Evolutionary conservation across 208 protist species (phyloP), one percentile per base, ranked within the genome.

Genomic region (Crithidia sp.): DNA sequence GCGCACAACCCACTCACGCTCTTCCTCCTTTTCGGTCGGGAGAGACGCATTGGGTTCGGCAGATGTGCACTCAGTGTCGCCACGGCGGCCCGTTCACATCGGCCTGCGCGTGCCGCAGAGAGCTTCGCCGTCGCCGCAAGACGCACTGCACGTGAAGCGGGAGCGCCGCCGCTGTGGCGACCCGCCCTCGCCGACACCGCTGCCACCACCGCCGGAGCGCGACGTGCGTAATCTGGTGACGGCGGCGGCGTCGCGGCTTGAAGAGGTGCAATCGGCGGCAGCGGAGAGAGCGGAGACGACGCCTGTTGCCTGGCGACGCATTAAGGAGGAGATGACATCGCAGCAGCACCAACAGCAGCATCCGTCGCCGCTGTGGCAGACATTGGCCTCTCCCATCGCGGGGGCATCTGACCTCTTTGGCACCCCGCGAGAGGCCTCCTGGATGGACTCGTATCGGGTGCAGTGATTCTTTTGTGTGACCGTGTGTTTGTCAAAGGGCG

Each of bases 301-400:
- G 4, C 73, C 73, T 13, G 65, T 12, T 4, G 44, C 72, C 5
- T 78, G 73, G 73, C 73, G 73, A 9, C 73, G 66, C 41, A 78
- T 78, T 49, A 50, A 57, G 17, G 66, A 71, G 43, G 73, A 78
- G 44, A 43, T 37, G 65, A 61, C 66, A 7, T 49, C 36, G 13
- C 58, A 60, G 37, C 73, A 45, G 39, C 65, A 28, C 28, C 28
- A 28, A 28, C 28, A 28, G 28, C 28, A 28, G 28, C 28, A 28
- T 28, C 28, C 28, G 28, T 28, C 28, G 28, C 28, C 0, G 28
- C 28, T 28, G 28, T 28, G 55, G 28, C 45, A 64, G 49, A 39
- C 57, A 52, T 19, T 55, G 39, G 19, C 63, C 17, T 78, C 73
- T 4, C 73, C 73, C 9, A 71, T 71, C 3, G 43, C 44, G 2